Conservation (phyloP, 768 basidiomycete species). For the Tulasnella sp. region DNA sequence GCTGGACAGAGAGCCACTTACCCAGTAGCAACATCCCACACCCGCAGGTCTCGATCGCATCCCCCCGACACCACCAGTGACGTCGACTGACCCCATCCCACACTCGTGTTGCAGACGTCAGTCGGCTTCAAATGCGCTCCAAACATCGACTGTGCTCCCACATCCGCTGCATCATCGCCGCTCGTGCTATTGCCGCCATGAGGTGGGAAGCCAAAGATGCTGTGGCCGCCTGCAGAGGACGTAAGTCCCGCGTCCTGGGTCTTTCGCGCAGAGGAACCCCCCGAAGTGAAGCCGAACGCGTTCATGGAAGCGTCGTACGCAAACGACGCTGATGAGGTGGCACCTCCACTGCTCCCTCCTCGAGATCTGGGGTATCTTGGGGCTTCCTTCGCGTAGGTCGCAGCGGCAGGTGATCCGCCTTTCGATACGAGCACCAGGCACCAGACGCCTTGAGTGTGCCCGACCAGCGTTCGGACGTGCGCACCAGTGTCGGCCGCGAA, state of each 20-base stretch:
- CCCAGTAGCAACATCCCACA: constrained; percentile 88
- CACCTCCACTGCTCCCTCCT: not conserved
- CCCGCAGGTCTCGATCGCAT: constrained; percentile 81
- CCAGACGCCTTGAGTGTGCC: constrained; percentile 90
- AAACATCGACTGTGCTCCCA: constrained; percentile 14
- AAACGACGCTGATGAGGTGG: not conserved
- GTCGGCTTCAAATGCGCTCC: constrained; percentile 24
- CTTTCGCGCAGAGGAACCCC: constrained; percentile 1
- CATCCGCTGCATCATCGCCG: not conserved
- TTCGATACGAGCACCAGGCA: constrained; percentile 66
- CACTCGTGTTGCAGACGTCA: constrained; percentile 50
- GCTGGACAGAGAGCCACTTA: constrained; percentile 27
- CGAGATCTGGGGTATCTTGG: not conserved
- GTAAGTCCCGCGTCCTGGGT: constrained; percentile 7
- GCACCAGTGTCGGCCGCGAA: constrained; percentile 73
- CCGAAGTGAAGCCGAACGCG: not conserved
- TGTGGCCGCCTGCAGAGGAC: not conserved
- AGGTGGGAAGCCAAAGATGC: not conserved
- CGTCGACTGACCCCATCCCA: constrained; percentile 83
- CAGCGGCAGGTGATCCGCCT: constrained; percentile 33
- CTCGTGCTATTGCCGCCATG: not conserved
- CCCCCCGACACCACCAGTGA: constrained; percentile 83
- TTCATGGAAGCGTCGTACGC: not conserved
- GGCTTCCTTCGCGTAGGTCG: not conserved
- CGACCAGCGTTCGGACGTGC: constrained; percentile 62